Conservation (phyloP, 139 green algal genomes). For the Spirogloea muscicola region DNA sequence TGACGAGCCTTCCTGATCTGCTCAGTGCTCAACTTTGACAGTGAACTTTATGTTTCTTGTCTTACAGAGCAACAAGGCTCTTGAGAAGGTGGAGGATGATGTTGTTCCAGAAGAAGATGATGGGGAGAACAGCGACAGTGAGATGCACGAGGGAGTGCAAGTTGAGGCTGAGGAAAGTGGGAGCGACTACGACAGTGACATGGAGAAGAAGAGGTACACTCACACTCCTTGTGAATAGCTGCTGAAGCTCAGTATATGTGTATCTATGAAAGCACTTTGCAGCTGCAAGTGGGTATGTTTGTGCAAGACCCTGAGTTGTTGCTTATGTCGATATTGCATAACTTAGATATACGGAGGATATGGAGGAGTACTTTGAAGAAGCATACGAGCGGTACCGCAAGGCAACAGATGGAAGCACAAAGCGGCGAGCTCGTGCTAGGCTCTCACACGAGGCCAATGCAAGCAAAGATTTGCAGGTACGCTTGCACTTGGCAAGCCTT, state of each 20-base stretch:
- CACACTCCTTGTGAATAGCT: too few relatives aligned
- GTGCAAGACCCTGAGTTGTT: too few relatives aligned
- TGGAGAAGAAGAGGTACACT: too few relatives aligned
- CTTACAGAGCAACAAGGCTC: conserved; percentile 20
- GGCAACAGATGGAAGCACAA: conserved; percentile 19
- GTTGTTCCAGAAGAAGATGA: conserved; percentile 14
- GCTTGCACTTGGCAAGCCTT: too few relatives aligned
- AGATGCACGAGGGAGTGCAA: not conserved
- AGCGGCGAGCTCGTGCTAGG: conserved; percentile 13
- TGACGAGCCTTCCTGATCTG: too few relatives aligned
- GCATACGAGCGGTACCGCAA: conserved; percentile 79
- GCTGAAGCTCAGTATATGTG: too few relatives aligned
- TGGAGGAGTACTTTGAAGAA: conserved; percentile 83
- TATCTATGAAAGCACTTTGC: too few relatives aligned
- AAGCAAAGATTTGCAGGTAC: conserved; percentile 2
- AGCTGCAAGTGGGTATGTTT: too few relatives aligned
- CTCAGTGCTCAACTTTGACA: too few relatives aligned
- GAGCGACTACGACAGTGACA: conserved; percentile 19
- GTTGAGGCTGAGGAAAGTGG: not conserved
- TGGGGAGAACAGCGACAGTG: not conserved
- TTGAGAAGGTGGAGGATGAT: conserved; percentile 1
- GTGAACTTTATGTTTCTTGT: not conserved
- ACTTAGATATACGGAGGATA: conserved; percentile 36
- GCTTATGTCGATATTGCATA: too few relatives aligned
- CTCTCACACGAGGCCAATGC: conserved; percentile 24